phyloP scores from a whole-genome alignment of 495 filamentous ascomycete species.

The Penicillium arizonense region DNA sequence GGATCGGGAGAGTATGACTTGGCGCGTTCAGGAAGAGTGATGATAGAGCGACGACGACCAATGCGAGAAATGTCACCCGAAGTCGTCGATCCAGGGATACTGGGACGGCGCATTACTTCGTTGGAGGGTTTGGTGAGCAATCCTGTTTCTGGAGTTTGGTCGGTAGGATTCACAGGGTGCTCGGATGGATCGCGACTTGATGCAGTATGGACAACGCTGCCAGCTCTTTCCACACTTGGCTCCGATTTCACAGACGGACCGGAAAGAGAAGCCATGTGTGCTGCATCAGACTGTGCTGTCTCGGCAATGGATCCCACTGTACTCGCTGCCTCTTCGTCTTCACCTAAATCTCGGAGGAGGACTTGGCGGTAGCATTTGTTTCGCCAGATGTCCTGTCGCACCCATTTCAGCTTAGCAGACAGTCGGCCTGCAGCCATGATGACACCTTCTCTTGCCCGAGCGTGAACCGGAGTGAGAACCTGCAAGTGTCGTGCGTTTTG shows the following conservation, averaged over 20 bases:
- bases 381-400: conserved; percentile 89
- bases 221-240: conserved; percentile 11
- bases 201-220: conserved; percentile 18
- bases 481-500: conserved; percentile 92
- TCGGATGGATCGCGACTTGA: conserved; percentile 22
- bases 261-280: conserved; percentile 19
- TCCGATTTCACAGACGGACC: conserved; percentile 21
- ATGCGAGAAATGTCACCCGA: conserved; percentile 28
- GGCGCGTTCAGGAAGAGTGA: conserved; percentile 26
- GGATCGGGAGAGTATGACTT: conserved; percentile 27
- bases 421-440: conserved; percentile 81
- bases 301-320: conserved; percentile 17
- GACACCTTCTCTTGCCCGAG: conserved; percentile 80
- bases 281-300: conserved; percentile 6
- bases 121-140: conserved; percentile 20
- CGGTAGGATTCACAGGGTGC: neutral
- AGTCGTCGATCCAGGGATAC: conserved; percentile 33
- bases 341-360: conserved; percentile 76
- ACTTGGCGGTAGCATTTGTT: conserved; percentile 90
- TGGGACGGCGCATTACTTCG: conserved; percentile 35
- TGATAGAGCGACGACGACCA: conserved; percentile 32
- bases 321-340: conserved; percentile 49
- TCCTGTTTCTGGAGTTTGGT: conserved; percentile 11
- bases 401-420: conserved; percentile 89
- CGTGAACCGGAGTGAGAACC: conserved; percentile 83